phyloP scores from a whole-genome alignment of 495 filamentous ascomycete species.

The Aspergillus incahuasiensis region DNA sequence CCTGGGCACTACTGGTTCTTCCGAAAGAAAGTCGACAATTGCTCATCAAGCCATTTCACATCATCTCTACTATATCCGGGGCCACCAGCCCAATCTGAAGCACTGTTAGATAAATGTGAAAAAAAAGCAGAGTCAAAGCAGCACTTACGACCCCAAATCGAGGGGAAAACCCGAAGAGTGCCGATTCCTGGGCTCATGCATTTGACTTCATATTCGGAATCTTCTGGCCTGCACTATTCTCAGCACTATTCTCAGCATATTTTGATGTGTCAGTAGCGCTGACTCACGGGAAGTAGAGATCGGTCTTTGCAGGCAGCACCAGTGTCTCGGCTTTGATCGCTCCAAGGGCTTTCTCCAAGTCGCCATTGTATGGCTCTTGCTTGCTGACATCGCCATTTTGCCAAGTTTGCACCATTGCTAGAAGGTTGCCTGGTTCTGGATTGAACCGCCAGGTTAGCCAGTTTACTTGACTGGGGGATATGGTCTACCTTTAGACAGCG shows the following conservation, averaged over 20 bases:
- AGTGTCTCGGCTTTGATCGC: slow-evolving; percentile 64
- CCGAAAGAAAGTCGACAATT: slow-evolving; percentile 47
- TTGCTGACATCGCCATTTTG: slow-evolving; percentile 62
- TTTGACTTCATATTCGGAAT: slow-evolving; percentile 62
- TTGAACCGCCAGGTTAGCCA: not conserved
- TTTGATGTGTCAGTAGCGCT: not conserved
- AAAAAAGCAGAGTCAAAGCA: not conserved
- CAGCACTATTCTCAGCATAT: slow-evolving; percentile 15
- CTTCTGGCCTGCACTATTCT: slow-evolving; percentile 49
- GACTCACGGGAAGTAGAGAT: slow-evolving; percentile 68
- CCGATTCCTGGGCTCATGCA: slow-evolving; percentile 60
- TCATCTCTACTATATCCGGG: slow-evolving; percentile 61
- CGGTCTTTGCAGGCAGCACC: slow-evolving; percentile 61
- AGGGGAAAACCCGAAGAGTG: slow-evolving; percentile 52
- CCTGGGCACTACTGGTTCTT: not conserved
- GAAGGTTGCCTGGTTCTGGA: slow-evolving; percentile 61
- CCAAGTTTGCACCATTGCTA: slow-evolving; percentile 70
- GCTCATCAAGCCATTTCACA: slow-evolving; percentile 61
- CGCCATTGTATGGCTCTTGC: slow-evolving; percentile 59
- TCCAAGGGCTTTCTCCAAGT: slow-evolving; percentile 60
- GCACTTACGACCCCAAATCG: slow-evolving; percentile 64
- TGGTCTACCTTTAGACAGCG: slow-evolving; percentile 53
- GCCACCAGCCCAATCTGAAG: slow-evolving; percentile 53
- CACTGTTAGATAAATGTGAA: slow-evolving; percentile 10
- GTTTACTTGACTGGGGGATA: not conserved